Conservation (phyloP, 2,329 filamentous ascomycete species). For the Monosporascus sp. region DNA sequence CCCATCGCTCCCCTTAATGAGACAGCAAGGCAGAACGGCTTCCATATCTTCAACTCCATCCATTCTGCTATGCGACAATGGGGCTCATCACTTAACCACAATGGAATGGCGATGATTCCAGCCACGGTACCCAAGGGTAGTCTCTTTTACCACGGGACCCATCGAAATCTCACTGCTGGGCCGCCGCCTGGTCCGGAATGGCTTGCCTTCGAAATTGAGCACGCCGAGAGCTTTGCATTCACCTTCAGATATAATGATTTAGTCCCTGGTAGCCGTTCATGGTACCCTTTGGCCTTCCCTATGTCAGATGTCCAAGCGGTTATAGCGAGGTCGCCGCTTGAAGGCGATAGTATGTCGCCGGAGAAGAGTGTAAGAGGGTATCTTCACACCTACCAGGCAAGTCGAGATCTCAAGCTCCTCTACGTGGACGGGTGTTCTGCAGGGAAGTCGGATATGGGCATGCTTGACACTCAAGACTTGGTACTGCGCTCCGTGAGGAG, state of each 20-base stretch:
- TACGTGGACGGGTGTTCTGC: constrained; percentile 56
- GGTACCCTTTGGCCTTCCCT: neutral
- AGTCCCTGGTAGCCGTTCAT: neutral
- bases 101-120: constrained; percentile 57
- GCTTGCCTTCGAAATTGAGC: constrained; percentile 59
- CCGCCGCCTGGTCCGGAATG: constrained; percentile 48
- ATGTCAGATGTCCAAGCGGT: neutral
- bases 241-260: neutral
- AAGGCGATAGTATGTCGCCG: neutral
- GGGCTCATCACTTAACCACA: constrained; percentile 56
- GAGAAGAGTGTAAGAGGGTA: constrained; percentile 32
- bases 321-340: neutral
- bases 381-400: constrained; percentile 48
- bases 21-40: neutral
- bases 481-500: constrained; percentile 32
- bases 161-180: constrained; percentile 26
- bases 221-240: constrained; percentile 50
- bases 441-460: constrained; percentile 48
- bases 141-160: constrained; percentile 50
- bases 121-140: constrained; percentile 49
- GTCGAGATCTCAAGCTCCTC: constrained; percentile 40
- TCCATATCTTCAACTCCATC: constrained; percentile 52
- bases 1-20: neutral
- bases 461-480: constrained; percentile 48
- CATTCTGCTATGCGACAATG: constrained; percentile 58